Evolutionary conservation across 2,329 filamentous ascomycete genomes (phyloP), one percentile per base, ranked within the genome.

Genomic region (Talaromyces sp.): DNA sequence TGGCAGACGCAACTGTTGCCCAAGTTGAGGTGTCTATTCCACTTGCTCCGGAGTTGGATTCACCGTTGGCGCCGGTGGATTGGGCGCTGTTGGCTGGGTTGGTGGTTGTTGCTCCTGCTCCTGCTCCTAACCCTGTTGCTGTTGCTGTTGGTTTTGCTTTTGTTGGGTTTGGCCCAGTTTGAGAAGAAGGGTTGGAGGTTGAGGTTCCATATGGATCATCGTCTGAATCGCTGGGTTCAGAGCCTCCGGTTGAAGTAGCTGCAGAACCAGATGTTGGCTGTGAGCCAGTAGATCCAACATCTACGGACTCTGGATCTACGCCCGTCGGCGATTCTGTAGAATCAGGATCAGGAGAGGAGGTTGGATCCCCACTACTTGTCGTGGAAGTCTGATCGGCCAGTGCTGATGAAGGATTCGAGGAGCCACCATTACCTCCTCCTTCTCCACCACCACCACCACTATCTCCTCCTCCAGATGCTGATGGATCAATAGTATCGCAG

Each of bases 401-500:
- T 14, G 11, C 43, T 3, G 43, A 46, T 1, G 43, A 46, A 29
- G 49, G 49, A 52, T 24, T 4, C 2, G 55, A 51, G 3, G 55
- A 51, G 11, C 19, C 46, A 0, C 27, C 55, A 21, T 19, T 17
- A 14, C 31, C 32, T 6, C 32, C 26, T 3, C 26, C 26, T 27
- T n/a, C n/a, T n/a, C 10, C 13, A 32, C 27, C 55, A 21, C 29
- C 24, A 14, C 31, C 32, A 14, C 32, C 32, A 14, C 32, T 4
- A 14, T 27, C 26, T 3, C 26, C 26, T 27, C n/a, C n/a, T n/a
- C 10, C 13, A 32, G 55, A n/a, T 11, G 55, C 19, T 19, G 55
- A 49, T 41, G 19, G 14, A 6, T 35, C 21, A 21, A 57, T 7
- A 7, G 55, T 57, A 29, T 61, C 58, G 43, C 62, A 63, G 21